These are phyloP conservation scores for Salix dunnii DNA, from an alignment of 345 rosid species.

Conservation along the genomic window DNA sequence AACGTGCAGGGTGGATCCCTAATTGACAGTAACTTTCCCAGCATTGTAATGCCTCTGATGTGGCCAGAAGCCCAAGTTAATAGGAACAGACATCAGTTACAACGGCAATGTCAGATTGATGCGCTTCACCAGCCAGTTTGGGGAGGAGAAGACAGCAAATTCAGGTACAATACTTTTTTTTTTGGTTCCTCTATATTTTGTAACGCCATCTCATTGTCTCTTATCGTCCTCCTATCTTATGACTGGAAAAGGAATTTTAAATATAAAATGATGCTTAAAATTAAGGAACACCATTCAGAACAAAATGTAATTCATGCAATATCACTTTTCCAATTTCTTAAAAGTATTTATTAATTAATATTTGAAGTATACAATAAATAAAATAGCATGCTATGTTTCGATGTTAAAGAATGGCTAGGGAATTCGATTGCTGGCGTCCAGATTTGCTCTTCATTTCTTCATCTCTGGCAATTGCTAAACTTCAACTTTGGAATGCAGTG, in stretches of 20 bases:
- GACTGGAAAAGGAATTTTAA: not conserved
- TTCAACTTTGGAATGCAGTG: not conserved
- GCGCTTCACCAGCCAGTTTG: slow-evolving; percentile 58
- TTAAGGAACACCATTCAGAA: not conserved
- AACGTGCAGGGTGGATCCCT: slow-evolving; percentile 56
- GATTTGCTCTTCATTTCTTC: not conserved
- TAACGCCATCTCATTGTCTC: not conserved
- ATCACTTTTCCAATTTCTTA: not conserved
- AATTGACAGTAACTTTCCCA: slow-evolving; percentile 55
- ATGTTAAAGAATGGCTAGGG: not conserved
- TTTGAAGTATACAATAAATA: not conserved
- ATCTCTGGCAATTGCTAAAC: not conserved
- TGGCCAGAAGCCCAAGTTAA: slow-evolving; percentile 60
- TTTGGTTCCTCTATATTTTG: slow-evolving; percentile 1
- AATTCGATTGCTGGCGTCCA: not conserved
- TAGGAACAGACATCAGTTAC: slow-evolving; percentile 58
- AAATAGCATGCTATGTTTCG: not conserved
- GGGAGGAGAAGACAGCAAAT: slow-evolving; percentile 71
- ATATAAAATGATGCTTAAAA: not conserved
- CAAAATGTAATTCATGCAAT: not conserved
- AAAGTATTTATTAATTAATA: not conserved
- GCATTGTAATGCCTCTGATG: slow-evolving; percentile 56
- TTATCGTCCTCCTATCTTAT: not conserved
- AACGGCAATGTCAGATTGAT: slow-evolving; percentile 64
- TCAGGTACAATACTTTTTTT: slow-evolving; percentile 41